These are phyloP conservation scores for Mortierella antarctica DNA, from an alignment of 192 early-diverging fungal genomes.

Conservation along the genomic window DNA sequence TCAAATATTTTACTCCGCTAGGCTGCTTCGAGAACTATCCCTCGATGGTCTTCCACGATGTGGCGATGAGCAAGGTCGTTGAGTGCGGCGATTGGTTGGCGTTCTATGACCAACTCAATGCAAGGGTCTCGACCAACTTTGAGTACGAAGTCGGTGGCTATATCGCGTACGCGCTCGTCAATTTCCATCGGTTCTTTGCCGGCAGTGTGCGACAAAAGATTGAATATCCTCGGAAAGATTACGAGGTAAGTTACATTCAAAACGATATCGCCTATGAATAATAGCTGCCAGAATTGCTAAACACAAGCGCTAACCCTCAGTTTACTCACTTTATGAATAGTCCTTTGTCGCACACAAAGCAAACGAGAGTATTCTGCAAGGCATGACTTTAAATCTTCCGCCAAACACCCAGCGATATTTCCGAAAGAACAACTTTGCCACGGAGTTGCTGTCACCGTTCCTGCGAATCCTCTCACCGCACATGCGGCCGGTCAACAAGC, in stretches of 20 bases:
- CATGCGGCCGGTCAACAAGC: slow-evolving; percentile 70
- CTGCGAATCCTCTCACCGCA: slow-evolving; percentile 84
- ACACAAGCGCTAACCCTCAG: no score
- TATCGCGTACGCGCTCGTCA: slow-evolving; percentile 74
- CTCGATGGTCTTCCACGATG: slow-evolving; percentile 81
- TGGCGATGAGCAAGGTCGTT: slow-evolving; percentile 72
- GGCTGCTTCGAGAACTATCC: slow-evolving; percentile 95
- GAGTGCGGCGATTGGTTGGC: slow-evolving; percentile 79
- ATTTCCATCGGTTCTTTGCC: slow-evolving; percentile 86
- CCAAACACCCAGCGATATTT: slow-evolving; percentile 61
- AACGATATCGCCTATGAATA: no score
- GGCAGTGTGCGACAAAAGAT: slow-evolving; percentile 67
- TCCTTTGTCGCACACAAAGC: slow-evolving; percentile 58
- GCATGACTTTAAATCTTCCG: slow-evolving; percentile 62
- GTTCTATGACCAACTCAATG: slow-evolving; percentile 85
- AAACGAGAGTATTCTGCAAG: slow-evolving; percentile 63
- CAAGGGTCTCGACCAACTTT: slow-evolving; percentile 54
- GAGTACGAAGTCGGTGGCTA: slow-evolving; percentile 73
- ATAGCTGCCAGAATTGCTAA: no score
- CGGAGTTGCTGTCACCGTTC: slow-evolving; percentile 75
- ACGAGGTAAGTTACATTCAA: slow-evolving; percentile 65
- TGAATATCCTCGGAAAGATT: slow-evolving; percentile 83
- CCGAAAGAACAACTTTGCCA: slow-evolving; percentile 51
- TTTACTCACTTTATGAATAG: slow-evolving; percentile 19
- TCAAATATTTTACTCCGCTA: slow-evolving; percentile 21